Evolutionary conservation across 306 rosid species (phyloP).

Genomic region (Rosa persica): DNA sequence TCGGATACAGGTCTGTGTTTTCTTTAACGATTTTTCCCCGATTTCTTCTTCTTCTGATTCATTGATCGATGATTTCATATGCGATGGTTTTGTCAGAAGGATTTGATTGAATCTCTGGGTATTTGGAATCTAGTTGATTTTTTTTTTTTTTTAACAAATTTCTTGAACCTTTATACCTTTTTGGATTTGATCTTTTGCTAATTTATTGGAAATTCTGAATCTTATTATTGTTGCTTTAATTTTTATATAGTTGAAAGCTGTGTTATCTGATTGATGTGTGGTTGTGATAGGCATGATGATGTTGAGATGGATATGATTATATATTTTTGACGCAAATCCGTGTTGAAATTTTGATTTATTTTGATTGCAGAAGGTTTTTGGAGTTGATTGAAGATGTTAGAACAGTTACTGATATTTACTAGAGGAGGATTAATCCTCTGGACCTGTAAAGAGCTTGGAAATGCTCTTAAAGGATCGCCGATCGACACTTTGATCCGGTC

Average conservation of each 20-base stretch:
- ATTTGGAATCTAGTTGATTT: not conserved
- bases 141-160: not conserved
- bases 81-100: not conserved
- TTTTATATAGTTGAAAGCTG: not conserved
- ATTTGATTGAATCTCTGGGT: not conserved
- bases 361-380: conserved; percentile 37
- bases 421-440: conserved; percentile 93
- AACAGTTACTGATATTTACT: conserved; percentile 85
- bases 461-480: conserved; percentile 87
- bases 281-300: not conserved
- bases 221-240: not conserved
- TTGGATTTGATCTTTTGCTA: not conserved
- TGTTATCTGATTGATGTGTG: not conserved
- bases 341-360: not conserved
- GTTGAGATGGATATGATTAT: not conserved
- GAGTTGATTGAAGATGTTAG: conserved; percentile 56
- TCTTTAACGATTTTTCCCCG: not conserved
- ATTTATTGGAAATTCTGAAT: not conserved
- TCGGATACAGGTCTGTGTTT: not conserved
- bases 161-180: not conserved
- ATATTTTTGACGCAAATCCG: too few relatives aligned
- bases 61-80: not conserved
- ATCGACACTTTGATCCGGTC: conserved; percentile 89
- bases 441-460: conserved; percentile 82
- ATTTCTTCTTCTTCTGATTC: not conserved